A percentile compares a stretch with the other conserved stretches of the same genome.
Conservation (phyloP, 1,284 basidiomycete genomes). For the Malassezia brasiliensis region DNA sequence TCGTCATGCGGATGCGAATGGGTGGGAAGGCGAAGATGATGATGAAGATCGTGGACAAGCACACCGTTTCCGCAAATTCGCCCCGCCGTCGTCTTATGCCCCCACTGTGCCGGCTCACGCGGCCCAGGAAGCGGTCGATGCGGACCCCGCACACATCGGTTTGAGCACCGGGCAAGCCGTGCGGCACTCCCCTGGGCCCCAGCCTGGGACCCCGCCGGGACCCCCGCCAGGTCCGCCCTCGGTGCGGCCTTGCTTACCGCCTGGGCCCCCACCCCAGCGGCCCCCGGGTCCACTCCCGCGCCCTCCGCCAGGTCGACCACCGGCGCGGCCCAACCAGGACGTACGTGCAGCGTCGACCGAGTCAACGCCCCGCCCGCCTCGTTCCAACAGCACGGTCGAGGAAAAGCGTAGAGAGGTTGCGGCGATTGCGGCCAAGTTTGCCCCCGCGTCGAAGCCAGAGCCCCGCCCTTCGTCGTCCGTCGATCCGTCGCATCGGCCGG, state of each 20-base stretch:
- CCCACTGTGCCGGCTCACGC: not conserved
- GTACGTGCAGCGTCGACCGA: too few species aligned
- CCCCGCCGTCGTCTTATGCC: slow-evolving; percentile 14
- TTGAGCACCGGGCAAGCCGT: too few species aligned
- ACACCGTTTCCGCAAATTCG: slow-evolving; percentile 8
- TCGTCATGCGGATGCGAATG: slow-evolving; percentile 13
- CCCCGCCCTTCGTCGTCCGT: not conserved
- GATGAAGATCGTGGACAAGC: slow-evolving; percentile 1
- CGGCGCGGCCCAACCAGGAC: too few species aligned
- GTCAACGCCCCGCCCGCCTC: too few species aligned
- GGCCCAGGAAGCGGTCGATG: too few species aligned
- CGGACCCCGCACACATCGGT: too few species aligned
- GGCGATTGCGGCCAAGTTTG: too few species aligned
- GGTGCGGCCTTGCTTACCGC: not conserved
- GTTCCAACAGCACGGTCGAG: too few species aligned
- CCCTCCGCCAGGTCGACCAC: too few species aligned
- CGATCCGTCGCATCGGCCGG: not conserved
- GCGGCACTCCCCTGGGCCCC: too few species aligned
- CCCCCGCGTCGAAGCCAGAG: not conserved
- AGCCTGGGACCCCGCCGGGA: too few species aligned
- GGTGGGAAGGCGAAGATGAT: slow-evolving; percentile 10
- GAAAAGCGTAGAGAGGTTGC: too few species aligned
- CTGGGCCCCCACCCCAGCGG: not conserved
- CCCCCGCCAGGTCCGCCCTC: not conserved
- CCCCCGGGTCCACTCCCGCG: not conserved